Base-by-base conservation (phyloP, 2,329 filamentous ascomycete species). In the Talaromyces funiculosus region DNA sequence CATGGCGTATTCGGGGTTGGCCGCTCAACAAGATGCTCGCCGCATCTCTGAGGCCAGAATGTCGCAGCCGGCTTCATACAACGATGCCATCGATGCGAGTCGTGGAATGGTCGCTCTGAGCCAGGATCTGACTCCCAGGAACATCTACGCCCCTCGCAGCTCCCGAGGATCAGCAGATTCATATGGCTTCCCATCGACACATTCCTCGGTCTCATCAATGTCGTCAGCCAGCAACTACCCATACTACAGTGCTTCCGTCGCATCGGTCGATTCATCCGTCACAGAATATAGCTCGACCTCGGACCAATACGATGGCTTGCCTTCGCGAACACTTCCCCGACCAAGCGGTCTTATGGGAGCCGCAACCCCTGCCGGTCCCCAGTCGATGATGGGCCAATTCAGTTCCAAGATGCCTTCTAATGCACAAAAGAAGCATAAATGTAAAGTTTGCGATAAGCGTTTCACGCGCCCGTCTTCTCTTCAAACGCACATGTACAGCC, bases 391-490 rank as follows among this genome's bases (percentile, higher is more conserved):
- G 94, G 87, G 91, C 57, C 92, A 96, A 70, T 97, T 97, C 79
- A 97, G 90, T 77, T 97, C 93, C 64, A 97, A 97, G 78, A 88
- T 97, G 57, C 92, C 92, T 0, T 92, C 90, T 18, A 96, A 91
- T 78, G 94, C 93, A 9, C 92, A 97, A 73, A 97, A 97, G 86
- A 97, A 97, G 82, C 94, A 97, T 80, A 97, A 97, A 81, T 97
- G 93, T 84, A 97, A 96, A 79, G 90, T 97, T 62, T 97, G 93
- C 80, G 93, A 97, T 77, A 97, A 97, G 83, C 87, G 93, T 45
- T 97, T 97, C 75, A 97, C 93, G 2, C 85, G 93, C 59, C 93
- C 93, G 1, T 96, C 92, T 72, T 97, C 93, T 14, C 77, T 97
- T 40, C 93, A 97, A 73, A 97, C 93, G 33, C 93, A 97, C 73